Base-by-base conservation (phyloP, 78 protist species). In the Speleostelium caveatum region DNA sequence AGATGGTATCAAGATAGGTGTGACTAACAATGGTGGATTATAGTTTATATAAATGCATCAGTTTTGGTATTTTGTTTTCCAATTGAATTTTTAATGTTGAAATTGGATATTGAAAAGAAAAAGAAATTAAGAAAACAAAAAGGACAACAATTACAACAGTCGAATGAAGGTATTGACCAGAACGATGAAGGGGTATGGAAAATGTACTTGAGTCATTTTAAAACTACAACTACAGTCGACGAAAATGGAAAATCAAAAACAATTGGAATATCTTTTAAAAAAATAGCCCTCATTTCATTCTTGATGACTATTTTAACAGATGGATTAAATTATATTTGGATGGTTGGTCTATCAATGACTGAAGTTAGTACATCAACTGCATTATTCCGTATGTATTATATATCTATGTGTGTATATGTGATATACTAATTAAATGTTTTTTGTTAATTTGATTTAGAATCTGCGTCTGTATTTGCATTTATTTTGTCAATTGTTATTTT, bases 301-400 rank as follows among this genome's bases (percentile, higher is more conserved):
- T 53, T 53, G 28, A 80, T 80, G 78, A 21, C 77, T 26, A 17
- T 80, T 7, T 55, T 80, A 53, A 68, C n/a, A 28, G 76, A 68
- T 39, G 21, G n/a, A 14, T 80, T 68, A 39, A 80, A 66, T 68
- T 66, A 56, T 59, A 19, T 80, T 41, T 68, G 75, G 89, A 35
- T 73, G 41, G 12, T 36, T n/a, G 76, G 78, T 45, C 63, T 80
- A 39, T 49, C 89, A 58, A 24, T 80, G 45, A 56, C 72, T 19
- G 89, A 80, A 58, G 76, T 71, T 41, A 80, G 89, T 58, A 66
- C 66, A 33, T 38, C 72, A 16, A 68, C 42, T 66, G 89, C 77
- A 4, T 39, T 80, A n/a, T 80, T 19, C 58, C 89, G n/a, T n/a
- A n/a, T n/a, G n/a, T n/a, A n/a, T n/a, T n/a, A n/a, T n/a, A n/a